phyloP scores from a whole-genome alignment of 1,284 basidiomycete genomes.

The Ceraceosorus bombacis region DNA sequence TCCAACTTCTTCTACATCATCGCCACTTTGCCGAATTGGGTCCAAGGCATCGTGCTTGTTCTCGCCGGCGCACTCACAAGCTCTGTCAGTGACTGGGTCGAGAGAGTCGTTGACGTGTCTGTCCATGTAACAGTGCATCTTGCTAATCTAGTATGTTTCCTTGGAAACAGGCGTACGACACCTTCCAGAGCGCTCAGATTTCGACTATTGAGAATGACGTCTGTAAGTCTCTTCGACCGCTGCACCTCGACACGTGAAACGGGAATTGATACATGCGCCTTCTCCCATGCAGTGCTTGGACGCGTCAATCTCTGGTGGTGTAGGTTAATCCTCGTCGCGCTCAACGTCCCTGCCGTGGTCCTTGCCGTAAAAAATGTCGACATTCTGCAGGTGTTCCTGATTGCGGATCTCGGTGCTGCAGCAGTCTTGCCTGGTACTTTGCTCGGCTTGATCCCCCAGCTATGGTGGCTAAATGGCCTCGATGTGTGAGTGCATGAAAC shows the following conservation, averaged over 20 bases:
- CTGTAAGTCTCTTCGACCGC: slow-evolving; percentile 7
- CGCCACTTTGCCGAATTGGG: slow-evolving; percentile 43
- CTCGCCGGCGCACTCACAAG: slow-evolving; percentile 42
- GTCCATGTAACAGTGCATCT: too few relatives aligned
- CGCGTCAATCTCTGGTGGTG: slow-evolving; percentile 48
- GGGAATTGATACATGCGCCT: not conserved
- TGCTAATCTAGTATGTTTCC: too few relatives aligned
- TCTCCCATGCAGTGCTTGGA: slow-evolving; percentile 22
- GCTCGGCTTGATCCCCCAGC: slow-evolving; percentile 35
- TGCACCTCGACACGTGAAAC: not conserved
- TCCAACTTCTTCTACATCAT: slow-evolving; percentile 44
- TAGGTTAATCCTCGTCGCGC: slow-evolving; percentile 32
- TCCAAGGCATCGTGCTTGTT: slow-evolving; percentile 43
- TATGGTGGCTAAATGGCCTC: slow-evolving; percentile 44
- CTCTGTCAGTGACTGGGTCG: slow-evolving; percentile 14
- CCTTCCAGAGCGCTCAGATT: slow-evolving; percentile 47
- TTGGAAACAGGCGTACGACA: slow-evolving; percentile 38
- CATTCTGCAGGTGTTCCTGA: slow-evolving; percentile 47
- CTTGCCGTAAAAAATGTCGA: slow-evolving; percentile 46
- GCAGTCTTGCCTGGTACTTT: slow-evolving; percentile 42
- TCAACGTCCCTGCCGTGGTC: slow-evolving; percentile 44
- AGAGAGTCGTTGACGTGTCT: not conserved
- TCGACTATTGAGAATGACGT: slow-evolving; percentile 48
- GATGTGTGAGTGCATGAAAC: slow-evolving; percentile 17
- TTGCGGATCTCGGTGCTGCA: slow-evolving; percentile 45